These are phyloP conservation scores for Pseudohalonectria lignicola DNA, from an alignment of 2,329 filamentous ascomycete species.

Conservation along the genomic window DNA sequence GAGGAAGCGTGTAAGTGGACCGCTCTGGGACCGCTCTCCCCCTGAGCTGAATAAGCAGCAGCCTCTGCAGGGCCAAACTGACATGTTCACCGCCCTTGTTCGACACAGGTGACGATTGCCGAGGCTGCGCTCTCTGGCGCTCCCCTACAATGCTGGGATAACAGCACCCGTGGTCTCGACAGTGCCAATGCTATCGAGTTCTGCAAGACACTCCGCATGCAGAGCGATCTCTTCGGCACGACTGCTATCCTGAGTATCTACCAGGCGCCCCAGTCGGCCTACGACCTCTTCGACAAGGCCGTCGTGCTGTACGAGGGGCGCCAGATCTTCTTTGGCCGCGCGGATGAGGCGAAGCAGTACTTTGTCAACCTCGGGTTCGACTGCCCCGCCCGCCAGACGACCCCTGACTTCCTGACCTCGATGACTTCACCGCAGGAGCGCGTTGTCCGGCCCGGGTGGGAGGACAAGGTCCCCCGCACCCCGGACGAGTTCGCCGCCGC, in stretches of 20 bases:
- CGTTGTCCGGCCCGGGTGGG: conserved; percentile 41
- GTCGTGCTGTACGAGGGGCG: conserved; percentile 48
- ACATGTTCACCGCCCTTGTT: too few relatives aligned
- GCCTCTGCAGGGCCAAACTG: too few relatives aligned
- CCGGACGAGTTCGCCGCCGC: conserved; percentile 49
- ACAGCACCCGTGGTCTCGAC: conserved; percentile 64
- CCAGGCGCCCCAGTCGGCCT: conserved; percentile 54
- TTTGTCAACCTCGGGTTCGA: conserved; percentile 58
- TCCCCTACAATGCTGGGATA: conserved; percentile 58
- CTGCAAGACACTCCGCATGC: conserved; percentile 56
- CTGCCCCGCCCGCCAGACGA: conserved; percentile 55
- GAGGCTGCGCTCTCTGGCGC: conserved; percentile 49
- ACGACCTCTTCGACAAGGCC: conserved; percentile 53
- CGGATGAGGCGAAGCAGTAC: conserved; percentile 49
- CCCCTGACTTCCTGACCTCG: conserved; percentile 61
- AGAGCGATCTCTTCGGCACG: conserved; percentile 54
- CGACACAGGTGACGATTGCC: conserved; percentile 51
- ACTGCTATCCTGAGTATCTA: conserved; percentile 66
- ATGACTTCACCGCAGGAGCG: conserved; percentile 53
- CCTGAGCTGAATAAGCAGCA: too few relatives aligned
- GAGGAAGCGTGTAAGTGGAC: conserved; percentile 56
- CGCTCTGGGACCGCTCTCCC: too few relatives aligned
- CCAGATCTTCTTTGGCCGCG: conserved; percentile 52
- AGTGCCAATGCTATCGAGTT: conserved; percentile 69
- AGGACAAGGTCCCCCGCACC: conserved; percentile 44